Evolutionary conservation across 352 stramenopile species (phyloP).

Genomic region (Plasmopara viticola): DNA sequence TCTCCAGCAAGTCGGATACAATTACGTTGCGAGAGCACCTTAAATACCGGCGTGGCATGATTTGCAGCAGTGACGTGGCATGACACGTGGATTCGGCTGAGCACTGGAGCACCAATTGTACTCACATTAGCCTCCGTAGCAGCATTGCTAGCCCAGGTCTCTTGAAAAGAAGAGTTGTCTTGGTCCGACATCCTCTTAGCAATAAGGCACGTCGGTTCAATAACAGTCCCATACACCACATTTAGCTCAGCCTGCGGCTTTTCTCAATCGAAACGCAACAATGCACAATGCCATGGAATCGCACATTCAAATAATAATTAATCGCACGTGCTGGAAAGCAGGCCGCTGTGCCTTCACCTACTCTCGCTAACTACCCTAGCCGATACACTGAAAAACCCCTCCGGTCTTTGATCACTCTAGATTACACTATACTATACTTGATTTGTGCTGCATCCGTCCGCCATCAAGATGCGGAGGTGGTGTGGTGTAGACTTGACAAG

Average conservation of each 20-base stretch:
- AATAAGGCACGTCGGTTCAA: conserved; percentile 7
- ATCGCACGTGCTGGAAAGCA: neutral
- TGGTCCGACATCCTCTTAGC: conserved; percentile 2
- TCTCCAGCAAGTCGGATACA: conserved; percentile 41
- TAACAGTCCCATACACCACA: neutral
- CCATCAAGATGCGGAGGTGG: conserved; percentile 19
- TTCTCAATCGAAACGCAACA: conserved; percentile 4
- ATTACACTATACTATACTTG: conserved; percentile 37
- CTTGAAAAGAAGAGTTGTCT: neutral
- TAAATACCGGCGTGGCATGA: conserved; percentile 52
- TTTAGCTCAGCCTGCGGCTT: neutral
- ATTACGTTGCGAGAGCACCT: conserved; percentile 37
- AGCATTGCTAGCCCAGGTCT: neutral
- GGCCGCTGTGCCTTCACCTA: conserved; percentile 13
- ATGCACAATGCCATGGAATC: conserved; percentile 10
- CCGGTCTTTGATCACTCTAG: conserved; percentile 29
- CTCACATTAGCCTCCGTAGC: neutral
- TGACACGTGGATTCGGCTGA: conserved; percentile 51
- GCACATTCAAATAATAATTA: conserved; percentile 16
- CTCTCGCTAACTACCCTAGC: conserved; percentile 23
- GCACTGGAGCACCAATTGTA: conserved; percentile 7
- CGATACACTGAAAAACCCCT: conserved; percentile 24
- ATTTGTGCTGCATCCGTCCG: conserved; percentile 24
- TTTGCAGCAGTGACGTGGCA: conserved; percentile 72
- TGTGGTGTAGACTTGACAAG: conserved; percentile 9